Evolutionary conservation across 495 filamentous ascomycete species (phyloP), one percentile per base, ranked within the genome.

Genomic region (Penicillium mononematosum): DNA sequence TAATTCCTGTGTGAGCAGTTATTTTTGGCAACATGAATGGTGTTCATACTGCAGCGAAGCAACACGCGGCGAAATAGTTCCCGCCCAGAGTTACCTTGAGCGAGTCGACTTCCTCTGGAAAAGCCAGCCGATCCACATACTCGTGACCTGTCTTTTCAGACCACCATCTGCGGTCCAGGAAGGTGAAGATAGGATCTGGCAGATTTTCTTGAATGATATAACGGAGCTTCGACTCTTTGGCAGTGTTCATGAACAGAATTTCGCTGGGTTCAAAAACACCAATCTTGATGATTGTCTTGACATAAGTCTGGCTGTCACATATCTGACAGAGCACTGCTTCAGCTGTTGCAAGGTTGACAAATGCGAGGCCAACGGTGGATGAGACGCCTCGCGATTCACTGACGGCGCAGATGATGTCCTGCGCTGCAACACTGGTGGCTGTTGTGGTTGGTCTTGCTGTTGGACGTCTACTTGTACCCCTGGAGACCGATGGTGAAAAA

Each of bases 11-110:
- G 43, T 70, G 14, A 79, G 62, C 14, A 68, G 20, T 54, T 49
- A 47, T 38, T 29, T 58, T 54, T 20, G 56, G 58, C 29, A 49
- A 16, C 7, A 27, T 32, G 7, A 55, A 34, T 45, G 19, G 20
- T 44, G 4, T 34, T 71, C 88, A 45, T 78, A 93, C 91, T 44
- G 95, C 95, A 55, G 90, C 85, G 64, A 96, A 88, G 63, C 90
- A 92, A 70, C 91, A 96, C 1, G 87, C 85, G 24, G 91, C 90
- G 73, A 93, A 97, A 72, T 91, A 97, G 59, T 96, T 95, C 20
- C 86, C 86, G 38, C 85, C 85, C 34, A 96, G 81, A 16, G 86
- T 84, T 29, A 89, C 78, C 62, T 87, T 91, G 65, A 96, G 83
- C 10, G 89, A 83, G 57, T 91, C 86, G 4, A 89, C 75, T 65